Conservation (phyloP, 139 green algal genomes). For the Chara braunii region DNA sequence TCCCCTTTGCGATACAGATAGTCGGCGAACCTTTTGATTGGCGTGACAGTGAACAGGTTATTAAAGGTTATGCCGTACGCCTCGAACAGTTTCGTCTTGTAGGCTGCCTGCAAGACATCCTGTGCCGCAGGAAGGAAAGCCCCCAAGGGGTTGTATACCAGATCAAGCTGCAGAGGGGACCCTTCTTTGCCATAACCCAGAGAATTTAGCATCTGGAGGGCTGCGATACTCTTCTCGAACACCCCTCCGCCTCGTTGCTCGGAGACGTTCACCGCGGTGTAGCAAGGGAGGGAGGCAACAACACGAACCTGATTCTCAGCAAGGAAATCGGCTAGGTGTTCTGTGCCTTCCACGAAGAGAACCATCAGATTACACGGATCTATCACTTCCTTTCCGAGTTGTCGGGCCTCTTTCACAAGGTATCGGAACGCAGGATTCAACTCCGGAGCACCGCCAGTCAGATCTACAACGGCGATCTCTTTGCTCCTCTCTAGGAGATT, state of each 20-base stretch:
- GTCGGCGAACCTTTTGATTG: slow-evolving; percentile 74
- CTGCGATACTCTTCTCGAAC: slow-evolving; percentile 81
- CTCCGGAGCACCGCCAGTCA: slow-evolving; percentile 91
- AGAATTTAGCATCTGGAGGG: slow-evolving; percentile 68
- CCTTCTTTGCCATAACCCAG: slow-evolving; percentile 58
- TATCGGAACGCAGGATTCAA: slow-evolving; percentile 75
- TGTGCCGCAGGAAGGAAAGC: slow-evolving; percentile 56
- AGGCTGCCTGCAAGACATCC: slow-evolving; percentile 52
- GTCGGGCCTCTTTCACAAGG: slow-evolving; percentile 64
- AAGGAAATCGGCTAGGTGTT: slow-evolving; percentile 76
- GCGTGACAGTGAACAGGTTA: slow-evolving; percentile 86
- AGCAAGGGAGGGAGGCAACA: slow-evolving; percentile 92
- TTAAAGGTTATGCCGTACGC: slow-evolving; percentile 78
- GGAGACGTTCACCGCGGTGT: slow-evolving; percentile 78
- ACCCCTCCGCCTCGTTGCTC: slow-evolving; percentile 66
- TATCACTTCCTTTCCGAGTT: slow-evolving; percentile 75
- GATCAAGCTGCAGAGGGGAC: slow-evolving; percentile 67
- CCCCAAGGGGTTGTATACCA: slow-evolving; percentile 94
- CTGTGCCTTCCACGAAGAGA: slow-evolving; percentile 82
- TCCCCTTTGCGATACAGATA: too few relatives aligned
- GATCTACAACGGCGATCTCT: too few relatives aligned
- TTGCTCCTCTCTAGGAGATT: too few relatives aligned
- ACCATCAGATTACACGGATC: slow-evolving; percentile 98
- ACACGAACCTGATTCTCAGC: slow-evolving; percentile 73
- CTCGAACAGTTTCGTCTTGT: slow-evolving; percentile 58